Percentiles rank a stretch among this genome's conserved stretches.
phyloP scores from a whole-genome alignment of 257 asterid species.

The Verbena officinalis region DNA sequence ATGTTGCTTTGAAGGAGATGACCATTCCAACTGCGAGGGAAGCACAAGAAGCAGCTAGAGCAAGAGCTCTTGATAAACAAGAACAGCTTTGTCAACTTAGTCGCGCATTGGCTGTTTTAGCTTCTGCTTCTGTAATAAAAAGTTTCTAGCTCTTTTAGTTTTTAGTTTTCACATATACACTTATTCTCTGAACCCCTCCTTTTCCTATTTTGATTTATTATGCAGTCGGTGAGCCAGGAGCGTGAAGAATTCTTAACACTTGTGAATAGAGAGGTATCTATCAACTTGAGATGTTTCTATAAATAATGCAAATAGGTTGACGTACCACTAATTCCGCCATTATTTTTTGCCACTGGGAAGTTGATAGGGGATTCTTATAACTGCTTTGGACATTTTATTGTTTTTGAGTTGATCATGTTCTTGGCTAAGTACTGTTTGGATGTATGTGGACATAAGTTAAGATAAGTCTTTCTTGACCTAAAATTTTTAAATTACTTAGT shows the following conservation, averaged over 20 bases:
- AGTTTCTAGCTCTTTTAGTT: slow-evolving; percentile 14
- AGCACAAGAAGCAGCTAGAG: slow-evolving; percentile 78
- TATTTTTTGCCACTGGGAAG: slow-evolving; percentile 1
- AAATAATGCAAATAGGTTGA: slow-evolving; percentile 17
- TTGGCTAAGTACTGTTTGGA: slow-evolving; percentile 9
- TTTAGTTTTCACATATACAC: slow-evolving; percentile 3
- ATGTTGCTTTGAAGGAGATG: slow-evolving; percentile 79
- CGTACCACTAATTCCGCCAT: not conserved
- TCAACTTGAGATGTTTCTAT: slow-evolving; percentile 14
- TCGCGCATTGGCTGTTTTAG: slow-evolving; percentile 85
- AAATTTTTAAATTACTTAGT: not conserved
- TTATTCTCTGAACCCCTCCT: slow-evolving; percentile 19
- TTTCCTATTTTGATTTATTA: slow-evolving; percentile 23
- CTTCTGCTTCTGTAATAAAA: slow-evolving; percentile 82
- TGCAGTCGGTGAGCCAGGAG: slow-evolving; percentile 90
- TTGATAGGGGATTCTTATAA: slow-evolving; percentile 1
- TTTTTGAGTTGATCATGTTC: slow-evolving; percentile 13
- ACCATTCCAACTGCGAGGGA: slow-evolving; percentile 58
- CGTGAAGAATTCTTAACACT: slow-evolving; percentile 87
- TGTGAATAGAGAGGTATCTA: slow-evolving; percentile 81
- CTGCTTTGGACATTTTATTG: slow-evolving; percentile 12
- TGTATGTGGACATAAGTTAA: slow-evolving; percentile 14
- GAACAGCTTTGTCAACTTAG: slow-evolving; percentile 89
- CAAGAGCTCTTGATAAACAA: slow-evolving; percentile 71
- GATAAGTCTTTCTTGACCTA: not conserved